These are phyloP conservation scores for Didymella sp. DNA, from an alignment of 2,329 filamentous ascomycete genomes.

Conservation along the genomic window DNA sequence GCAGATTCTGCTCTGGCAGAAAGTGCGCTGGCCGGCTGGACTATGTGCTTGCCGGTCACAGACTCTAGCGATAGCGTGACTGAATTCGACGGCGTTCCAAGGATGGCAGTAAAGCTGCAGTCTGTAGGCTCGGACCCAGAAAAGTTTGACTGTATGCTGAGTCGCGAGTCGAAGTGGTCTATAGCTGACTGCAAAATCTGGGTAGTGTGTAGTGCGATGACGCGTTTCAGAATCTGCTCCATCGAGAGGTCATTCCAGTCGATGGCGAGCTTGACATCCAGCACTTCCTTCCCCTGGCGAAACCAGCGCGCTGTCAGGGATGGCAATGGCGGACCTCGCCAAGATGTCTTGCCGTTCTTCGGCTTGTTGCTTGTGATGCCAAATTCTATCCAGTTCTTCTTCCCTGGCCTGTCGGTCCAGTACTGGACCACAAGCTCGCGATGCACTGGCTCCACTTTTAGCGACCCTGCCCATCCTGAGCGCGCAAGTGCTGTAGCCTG, in stretches of 20 bases:
- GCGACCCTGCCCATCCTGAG: slow-evolving; percentile 76
- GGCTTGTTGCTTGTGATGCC: slow-evolving; percentile 73
- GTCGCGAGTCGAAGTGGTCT: slow-evolving; percentile 63
- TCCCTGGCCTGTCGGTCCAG: slow-evolving; percentile 74
- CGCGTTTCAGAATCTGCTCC: slow-evolving; percentile 73
- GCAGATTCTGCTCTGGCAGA: slow-evolving; percentile 64
- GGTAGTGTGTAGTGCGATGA: slow-evolving; percentile 77
- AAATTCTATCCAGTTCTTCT: slow-evolving; percentile 91
- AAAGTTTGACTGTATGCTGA: slow-evolving; percentile 64
- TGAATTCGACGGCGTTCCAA: slow-evolving; percentile 66
- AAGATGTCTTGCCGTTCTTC: slow-evolving; percentile 45
- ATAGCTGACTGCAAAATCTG: slow-evolving; percentile 70
- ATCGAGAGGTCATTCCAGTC: slow-evolving; percentile 73
- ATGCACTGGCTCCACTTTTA: slow-evolving; percentile 80
- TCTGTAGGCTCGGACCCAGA: slow-evolving; percentile 69
- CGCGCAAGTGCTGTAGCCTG: slow-evolving; percentile 76
- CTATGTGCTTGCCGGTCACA: slow-evolving; percentile 75
- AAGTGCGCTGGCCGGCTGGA: slow-evolving; percentile 64
- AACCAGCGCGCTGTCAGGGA: slow-evolving; percentile 78
- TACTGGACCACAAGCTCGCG: slow-evolving; percentile 88
- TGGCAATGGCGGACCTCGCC: slow-evolving; percentile 44
- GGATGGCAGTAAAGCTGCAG: slow-evolving; percentile 71
- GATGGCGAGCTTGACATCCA: slow-evolving; percentile 70
- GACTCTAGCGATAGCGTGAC: slow-evolving; percentile 74
- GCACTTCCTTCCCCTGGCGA: slow-evolving; percentile 77